Percentiles rank a stretch among this genome's conserved stretches.
These are phyloP conservation scores for Tardiomyces depauwii DNA, from an alignment of 1,139 yeast species.

Conservation along the genomic window DNA sequence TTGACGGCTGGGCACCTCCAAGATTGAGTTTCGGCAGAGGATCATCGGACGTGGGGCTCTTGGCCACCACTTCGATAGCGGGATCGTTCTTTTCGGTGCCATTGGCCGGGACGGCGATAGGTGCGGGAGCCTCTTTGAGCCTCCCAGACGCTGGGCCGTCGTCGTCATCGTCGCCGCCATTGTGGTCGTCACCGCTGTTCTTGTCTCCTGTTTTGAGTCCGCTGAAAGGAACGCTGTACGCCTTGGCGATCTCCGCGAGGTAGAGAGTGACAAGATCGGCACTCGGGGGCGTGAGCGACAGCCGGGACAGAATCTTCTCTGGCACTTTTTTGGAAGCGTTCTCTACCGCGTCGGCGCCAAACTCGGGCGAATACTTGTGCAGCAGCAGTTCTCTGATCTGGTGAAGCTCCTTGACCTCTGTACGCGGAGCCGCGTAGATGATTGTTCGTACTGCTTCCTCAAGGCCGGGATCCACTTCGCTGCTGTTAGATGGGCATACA, in stretches of 20 bases:
- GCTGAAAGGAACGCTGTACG: conserved; percentile 68
- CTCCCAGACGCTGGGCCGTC: background rate
- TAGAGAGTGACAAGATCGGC: conserved; percentile 57
- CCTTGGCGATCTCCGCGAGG: conserved; percentile 67
- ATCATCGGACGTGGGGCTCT: background rate
- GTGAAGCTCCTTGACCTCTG: conserved; percentile 65
- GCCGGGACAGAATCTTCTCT: conserved; percentile 49
- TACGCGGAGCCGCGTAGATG: conserved; percentile 57
- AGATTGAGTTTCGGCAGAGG: background rate
- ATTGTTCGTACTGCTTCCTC: conserved; percentile 67
- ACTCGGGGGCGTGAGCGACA: conserved; percentile 59
- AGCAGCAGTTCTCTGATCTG: conserved; percentile 52
- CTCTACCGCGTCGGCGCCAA: conserved; percentile 51
- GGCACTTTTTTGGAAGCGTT: conserved; percentile 50
- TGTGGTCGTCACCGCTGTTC: background rate
- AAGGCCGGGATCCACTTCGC: conserved; percentile 49
- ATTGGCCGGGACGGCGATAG: background rate
- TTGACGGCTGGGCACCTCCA: background rate
- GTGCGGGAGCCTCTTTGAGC: background rate
- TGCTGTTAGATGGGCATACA: too few relatives aligned
- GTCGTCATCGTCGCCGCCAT: background rate
- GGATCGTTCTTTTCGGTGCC: background rate
- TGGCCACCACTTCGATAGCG: background rate
- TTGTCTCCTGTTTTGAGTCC: conserved; percentile 33
- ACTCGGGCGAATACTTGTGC: conserved; percentile 53